These are phyloP conservation scores for Barnettozyma pratensis DNA, from an alignment of 805 yeast genomes.

Conservation along the genomic window DNA sequence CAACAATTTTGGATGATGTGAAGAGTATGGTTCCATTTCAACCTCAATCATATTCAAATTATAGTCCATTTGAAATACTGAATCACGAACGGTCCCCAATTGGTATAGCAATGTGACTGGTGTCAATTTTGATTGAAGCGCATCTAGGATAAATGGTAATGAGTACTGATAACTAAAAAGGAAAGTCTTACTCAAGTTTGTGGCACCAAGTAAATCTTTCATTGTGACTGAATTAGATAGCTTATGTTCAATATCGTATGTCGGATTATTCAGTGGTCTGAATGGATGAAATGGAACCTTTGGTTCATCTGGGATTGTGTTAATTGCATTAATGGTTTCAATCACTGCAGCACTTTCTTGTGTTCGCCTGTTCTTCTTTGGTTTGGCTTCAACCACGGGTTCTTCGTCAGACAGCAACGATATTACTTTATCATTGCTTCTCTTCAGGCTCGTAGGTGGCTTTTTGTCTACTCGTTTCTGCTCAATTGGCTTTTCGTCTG, in stretches of 20 bases:
- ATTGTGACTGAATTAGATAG: constrained; percentile 23
- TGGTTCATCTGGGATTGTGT: no score
- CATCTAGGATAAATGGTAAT: constrained; percentile 32
- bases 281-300: constrained; percentile 11
- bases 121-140: constrained; percentile 2
- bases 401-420: constrained; percentile 6
- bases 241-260: constrained; percentile 10
- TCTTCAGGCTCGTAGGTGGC: no score
- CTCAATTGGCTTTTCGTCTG: neutral
- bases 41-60: constrained; percentile 26
- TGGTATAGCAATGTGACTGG: constrained; percentile 28
- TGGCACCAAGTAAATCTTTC: constrained; percentile 29
- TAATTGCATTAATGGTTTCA: no score
- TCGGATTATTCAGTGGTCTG: constrained; percentile 17
- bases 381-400: neutral
- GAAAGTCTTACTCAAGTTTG: constrained; percentile 31
- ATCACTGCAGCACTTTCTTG: no score
- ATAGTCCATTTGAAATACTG: constrained; percentile 1
- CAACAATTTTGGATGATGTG: constrained; percentile 68
- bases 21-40: constrained; percentile 33
- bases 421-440: neutral
- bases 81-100: constrained; percentile 25
- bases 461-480: neutral
- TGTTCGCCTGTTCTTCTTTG: neutral
- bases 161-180: constrained; percentile 48